Evolutionary conservation across 805 yeast species (phyloP), one percentile per base, ranked within the genome.

Genomic region (Starmerella tilneyi): DNA sequence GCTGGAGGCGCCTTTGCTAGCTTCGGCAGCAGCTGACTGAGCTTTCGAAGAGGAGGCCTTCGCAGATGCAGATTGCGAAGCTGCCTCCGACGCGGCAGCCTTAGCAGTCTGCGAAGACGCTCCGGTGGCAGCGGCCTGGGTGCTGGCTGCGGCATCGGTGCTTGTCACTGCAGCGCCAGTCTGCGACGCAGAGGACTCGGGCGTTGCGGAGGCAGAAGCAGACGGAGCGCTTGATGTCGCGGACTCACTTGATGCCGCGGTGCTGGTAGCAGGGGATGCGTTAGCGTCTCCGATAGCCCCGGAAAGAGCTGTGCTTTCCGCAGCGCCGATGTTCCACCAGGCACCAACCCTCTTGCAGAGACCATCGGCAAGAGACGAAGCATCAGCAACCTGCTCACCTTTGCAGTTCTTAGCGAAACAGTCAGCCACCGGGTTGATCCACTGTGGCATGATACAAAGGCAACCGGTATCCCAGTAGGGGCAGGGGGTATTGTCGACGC

Each of bases 401-500:
- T 38, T 27, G 41, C 41, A 38, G 24, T 28, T 38, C 33, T 26
- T 4, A 9, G 41, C 41, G 33, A 38, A 38, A 26, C 41, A 38
- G 24, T 38, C 41, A 20, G 41, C 41, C n/a, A 38, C 41, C 9
- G 41, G 41, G 17, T 28, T 19, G 19, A 28, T 20, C 33, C 33
- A 38, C 26, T 38, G 41, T 5, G 41, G 41, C 41, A 38, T 38
- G 19, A 38, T 28, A 20, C 41, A 38, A 19, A 38, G 26, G 19
- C 41, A 38, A 2, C 41, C 41, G 28, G 41, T 38, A 19, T 38
- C 41, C 41, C 41, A 38, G 33, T 38, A 38, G 7, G 41, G 41
- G 26, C 41, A 38, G 20, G 41, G 41, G 6, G 41, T 38, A 19
- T 38, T 38, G 23, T 19, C 33, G 4, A 19, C 15, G 26, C 22